phyloP scores from a whole-genome alignment of 305 asterid genomes.

The Fraxinus greggii region DNA sequence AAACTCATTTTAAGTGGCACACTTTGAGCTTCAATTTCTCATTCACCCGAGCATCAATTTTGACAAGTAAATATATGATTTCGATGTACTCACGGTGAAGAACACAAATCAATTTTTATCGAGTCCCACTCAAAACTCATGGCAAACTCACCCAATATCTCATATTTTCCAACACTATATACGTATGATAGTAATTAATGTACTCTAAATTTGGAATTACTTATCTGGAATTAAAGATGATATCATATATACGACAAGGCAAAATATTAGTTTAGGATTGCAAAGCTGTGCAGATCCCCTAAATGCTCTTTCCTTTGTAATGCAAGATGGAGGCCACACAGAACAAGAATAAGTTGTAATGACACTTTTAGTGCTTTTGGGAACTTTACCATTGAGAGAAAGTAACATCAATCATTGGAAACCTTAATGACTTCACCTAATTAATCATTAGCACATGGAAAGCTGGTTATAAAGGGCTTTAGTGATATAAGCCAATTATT shows the following conservation, averaged over 20 bases:
- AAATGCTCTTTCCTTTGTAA: neutral
- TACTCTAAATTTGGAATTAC: neutral
- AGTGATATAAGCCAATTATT: constrained; percentile 1
- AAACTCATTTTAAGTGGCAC: no score
- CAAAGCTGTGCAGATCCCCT: neutral
- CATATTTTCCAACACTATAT: no score
- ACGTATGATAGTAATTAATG: neutral
- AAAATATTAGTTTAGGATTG: neutral
- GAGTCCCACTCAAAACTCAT: no score
- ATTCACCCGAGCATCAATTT: no score
- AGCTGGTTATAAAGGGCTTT: constrained; percentile 7
- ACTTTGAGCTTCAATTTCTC: no score
- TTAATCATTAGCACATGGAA: constrained; percentile 41
- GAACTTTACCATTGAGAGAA: constrained; percentile 7
- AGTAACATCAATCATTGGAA: constrained; percentile 31
- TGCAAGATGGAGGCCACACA: neutral
- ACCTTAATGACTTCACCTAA: constrained; percentile 29
- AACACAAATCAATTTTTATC: no score
- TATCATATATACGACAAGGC: constrained; percentile 11
- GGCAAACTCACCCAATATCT: no score
- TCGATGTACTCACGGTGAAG: no score
- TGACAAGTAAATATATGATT: no score
- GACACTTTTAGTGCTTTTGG: neutral
- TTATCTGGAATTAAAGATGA: neutral
- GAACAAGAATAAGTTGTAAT: constrained; percentile 3